Percentiles rank a stretch among this genome's conserved stretches.
Conservation (phyloP, 768 basidiomycete species). For the Tylopilus felleus region DNA sequence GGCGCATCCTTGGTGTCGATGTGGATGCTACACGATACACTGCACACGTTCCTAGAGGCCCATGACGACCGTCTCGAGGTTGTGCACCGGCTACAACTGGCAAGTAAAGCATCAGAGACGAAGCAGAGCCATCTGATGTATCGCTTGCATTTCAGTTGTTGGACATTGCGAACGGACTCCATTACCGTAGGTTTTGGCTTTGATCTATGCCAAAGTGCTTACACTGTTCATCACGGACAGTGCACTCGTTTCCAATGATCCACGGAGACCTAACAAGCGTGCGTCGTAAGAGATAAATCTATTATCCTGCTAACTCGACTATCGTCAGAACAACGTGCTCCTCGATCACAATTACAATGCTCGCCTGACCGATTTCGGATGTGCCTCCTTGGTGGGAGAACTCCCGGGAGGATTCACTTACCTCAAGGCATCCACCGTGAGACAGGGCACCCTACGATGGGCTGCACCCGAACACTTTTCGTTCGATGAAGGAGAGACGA, state of each 20-base stretch:
- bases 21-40: conserved; percentile 9
- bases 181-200: neutral
- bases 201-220: neutral
- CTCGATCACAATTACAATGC: conserved; percentile 6
- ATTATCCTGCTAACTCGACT: neutral
- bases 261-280: conserved; percentile 9
- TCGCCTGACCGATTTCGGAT: conserved; percentile 9
- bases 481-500: neutral
- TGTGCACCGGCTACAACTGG: conserved; percentile 3
- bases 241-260: conserved; percentile 11
- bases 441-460: conserved; percentile 8
- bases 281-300: neutral
- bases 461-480: conserved; percentile 8
- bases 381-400: conserved; percentile 6
- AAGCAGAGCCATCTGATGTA: neutral
- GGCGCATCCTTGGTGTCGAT: conserved; percentile 1
- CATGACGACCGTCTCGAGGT: neutral
- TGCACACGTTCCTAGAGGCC: neutral
- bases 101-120: neutral
- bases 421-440: neutral
- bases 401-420: neutral
- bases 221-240: neutral
- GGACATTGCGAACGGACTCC: conserved; percentile 8
- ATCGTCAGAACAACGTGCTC: conserved; percentile 9
- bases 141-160: neutral